Evolutionary conservation across 208 protist species (phyloP).

Genomic region (Wallacemonas sp.): DNA sequence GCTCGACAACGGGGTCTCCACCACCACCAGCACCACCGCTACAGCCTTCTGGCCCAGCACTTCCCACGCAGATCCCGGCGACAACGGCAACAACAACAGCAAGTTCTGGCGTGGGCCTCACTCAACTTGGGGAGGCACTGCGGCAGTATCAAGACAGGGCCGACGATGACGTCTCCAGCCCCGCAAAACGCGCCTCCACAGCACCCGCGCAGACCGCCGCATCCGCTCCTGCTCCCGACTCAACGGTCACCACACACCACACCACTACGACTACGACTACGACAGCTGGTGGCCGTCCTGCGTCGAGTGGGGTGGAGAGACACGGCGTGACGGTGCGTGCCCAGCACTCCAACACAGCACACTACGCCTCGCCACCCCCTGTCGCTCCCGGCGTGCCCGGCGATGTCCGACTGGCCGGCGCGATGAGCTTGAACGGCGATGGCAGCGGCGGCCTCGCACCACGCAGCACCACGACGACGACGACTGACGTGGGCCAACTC

Average conservation of each 20-base stretch:
- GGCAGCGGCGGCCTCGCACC: background rate
- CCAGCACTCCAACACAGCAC: slow-evolving; percentile 5
- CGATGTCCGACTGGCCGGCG: background rate
- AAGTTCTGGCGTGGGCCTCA: no score
- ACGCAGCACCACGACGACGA: no score
- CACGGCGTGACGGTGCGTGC: background rate
- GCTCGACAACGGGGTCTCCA: background rate
- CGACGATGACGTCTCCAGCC: background rate
- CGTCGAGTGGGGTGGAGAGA: background rate
- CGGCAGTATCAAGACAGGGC: background rate
- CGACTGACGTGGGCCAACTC: no score
- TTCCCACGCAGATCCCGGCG: no score
- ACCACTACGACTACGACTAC: background rate
- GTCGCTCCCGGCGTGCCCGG: slow-evolving; percentile 3
- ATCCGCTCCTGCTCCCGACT: no score
- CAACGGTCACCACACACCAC: no score
- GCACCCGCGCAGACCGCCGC: no score
- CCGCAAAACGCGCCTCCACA: no score
- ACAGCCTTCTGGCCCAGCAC: no score
- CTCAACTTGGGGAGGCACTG: slow-evolving; percentile 2
- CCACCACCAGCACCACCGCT: no score
- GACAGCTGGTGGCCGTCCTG: background rate
- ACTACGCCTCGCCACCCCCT: slow-evolving; percentile 11
- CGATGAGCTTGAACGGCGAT: background rate
- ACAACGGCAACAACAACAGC: background rate